Percentiles rank a stretch among this genome's conserved stretches.
Conservation (phyloP, 2,329 filamentous ascomycete genomes). For the Helotiales sp. region DNA sequence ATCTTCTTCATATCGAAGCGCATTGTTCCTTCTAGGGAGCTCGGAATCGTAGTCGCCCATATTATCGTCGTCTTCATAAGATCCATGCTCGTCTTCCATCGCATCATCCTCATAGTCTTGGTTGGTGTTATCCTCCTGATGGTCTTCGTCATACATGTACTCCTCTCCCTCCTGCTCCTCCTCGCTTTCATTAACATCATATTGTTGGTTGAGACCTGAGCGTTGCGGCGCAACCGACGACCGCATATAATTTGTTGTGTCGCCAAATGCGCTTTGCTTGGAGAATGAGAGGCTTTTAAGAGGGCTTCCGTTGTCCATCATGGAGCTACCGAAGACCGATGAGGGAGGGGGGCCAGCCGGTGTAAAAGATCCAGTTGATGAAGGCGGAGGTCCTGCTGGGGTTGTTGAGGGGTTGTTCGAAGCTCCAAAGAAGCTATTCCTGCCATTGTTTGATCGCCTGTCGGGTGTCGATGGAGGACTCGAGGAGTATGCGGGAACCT, state of each 20-base stretch:
- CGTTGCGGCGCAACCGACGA: slow-evolving; percentile 37
- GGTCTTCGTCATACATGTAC: slow-evolving; percentile 40
- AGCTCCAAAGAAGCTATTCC: slow-evolving; percentile 29
- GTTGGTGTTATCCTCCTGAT: slow-evolving; percentile 33
- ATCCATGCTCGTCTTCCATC: slow-evolving; percentile 41
- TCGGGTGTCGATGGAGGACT: slow-evolving; percentile 38
- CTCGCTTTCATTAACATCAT: slow-evolving; percentile 40
- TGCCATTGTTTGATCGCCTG: slow-evolving; percentile 29
- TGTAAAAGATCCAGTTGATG: slow-evolving; percentile 53
- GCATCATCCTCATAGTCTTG: slow-evolving; percentile 28
- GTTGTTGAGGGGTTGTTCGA: slow-evolving; percentile 52
- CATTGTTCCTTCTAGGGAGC: slow-evolving; percentile 34
- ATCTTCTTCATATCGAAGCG: slow-evolving; percentile 22
- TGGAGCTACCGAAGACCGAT: slow-evolving; percentile 51
- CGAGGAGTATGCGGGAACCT: slow-evolving; percentile 32
- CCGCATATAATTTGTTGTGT: slow-evolving; percentile 21
- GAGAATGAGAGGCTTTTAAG: slow-evolving; percentile 37
- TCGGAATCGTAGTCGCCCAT: slow-evolving; percentile 27
- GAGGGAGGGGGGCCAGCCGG: slow-evolving; percentile 54
- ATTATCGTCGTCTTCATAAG: slow-evolving; percentile 40
- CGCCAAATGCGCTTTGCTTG: slow-evolving; percentile 32
- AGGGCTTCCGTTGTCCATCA: slow-evolving; percentile 36
- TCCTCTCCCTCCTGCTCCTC: slow-evolving; percentile 44
- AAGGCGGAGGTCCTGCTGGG: slow-evolving; percentile 56
- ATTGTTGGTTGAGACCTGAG: slow-evolving; percentile 52